Evolutionary conservation across 225 moss, liverwort and hornwort genomes (phyloP), one percentile per base, ranked within the genome.

Genomic region (Physcomitrellopsis africana): DNA sequence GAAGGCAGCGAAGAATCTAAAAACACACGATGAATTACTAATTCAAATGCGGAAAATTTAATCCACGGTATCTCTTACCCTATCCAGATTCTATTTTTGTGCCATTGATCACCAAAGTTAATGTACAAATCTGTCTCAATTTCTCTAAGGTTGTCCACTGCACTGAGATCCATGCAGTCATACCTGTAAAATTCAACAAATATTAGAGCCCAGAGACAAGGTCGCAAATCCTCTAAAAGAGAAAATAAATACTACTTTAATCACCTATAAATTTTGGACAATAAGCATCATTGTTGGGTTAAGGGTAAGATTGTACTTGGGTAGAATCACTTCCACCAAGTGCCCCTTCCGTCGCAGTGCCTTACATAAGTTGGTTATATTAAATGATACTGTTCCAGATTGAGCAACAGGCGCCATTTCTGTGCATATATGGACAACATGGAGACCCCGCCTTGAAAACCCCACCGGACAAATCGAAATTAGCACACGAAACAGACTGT

Each of bases 261-360:
- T 19, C 56, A 62, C 41, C 67, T 26, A 42, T 11, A 60, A 55
- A 51, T 7, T 64, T 57, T 44, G 57, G 47, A 69, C 73, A 63
- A 32, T 24, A 29, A 14, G 8, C 41, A 64, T 23, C 22, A 69
- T 32, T 23, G 53, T 5, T 54, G 54, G 64, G 74, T 43, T 44
- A 61, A 44, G 59, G 59, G 62, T 63, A 57, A 63, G 63, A 72
- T 51, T 81, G 29, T 86, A 92, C 92, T 92, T 92, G 76, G 92
- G 92, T 77, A 92, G 81, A 57, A 92, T 89, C 76, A 89, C 89
- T 78, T 92, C 92, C 77, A 92, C 92, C 75, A 92, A 68, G 79
- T 92, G 87, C 45, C 92, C 92, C 73, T 82, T 92, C 46, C 78
- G 85, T 54, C 85, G 81, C 68, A 92, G 81, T 42, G 83, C 83